phyloP scores from a whole-genome alignment of 495 filamentous ascomycete species.

The Penicillium psychrofluorescens region DNA sequence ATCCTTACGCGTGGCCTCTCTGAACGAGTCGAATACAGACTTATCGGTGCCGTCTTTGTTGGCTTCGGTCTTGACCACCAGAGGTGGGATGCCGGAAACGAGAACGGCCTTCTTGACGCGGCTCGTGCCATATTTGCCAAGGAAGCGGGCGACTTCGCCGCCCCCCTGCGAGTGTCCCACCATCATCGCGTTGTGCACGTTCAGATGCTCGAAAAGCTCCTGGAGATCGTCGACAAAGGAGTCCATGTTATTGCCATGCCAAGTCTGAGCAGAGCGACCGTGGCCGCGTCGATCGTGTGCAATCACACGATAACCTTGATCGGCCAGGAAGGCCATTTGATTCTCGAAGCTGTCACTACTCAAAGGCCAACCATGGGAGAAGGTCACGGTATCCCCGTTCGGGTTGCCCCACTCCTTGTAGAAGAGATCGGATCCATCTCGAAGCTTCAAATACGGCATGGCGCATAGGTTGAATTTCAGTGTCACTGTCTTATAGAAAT shows the following conservation, averaged over 20 bases:
- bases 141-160: constrained; percentile 29
- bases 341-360: constrained; percentile 35
- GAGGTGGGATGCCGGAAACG: constrained; percentile 27
- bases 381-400: constrained; percentile 18
- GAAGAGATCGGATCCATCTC: constrained; percentile 27
- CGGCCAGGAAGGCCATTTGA: constrained; percentile 32
- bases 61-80: constrained; percentile 22
- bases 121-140: constrained; percentile 24
- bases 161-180: constrained; percentile 37
- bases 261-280: constrained; percentile 33
- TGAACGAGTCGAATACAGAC: constrained; percentile 29
- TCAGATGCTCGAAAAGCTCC: constrained; percentile 25
- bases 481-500: background rate
- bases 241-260: constrained; percentile 32
- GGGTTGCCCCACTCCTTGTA: constrained; percentile 37
- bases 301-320: constrained; percentile 30
- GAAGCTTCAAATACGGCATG: constrained; percentile 21
- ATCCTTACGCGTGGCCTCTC: constrained; percentile 24
- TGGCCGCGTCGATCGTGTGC: constrained; percentile 39
- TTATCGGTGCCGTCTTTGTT: constrained; percentile 26
- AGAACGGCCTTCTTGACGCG: constrained; percentile 32
- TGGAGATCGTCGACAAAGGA: constrained; percentile 30
- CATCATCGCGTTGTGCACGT: constrained; percentile 24
- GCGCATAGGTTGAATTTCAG: background rate
- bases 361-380: constrained; percentile 36